These are phyloP conservation scores for Lasiodiplodia theobromae DNA, from an alignment of 2,329 filamentous ascomycete species.

Conservation along the genomic window DNA sequence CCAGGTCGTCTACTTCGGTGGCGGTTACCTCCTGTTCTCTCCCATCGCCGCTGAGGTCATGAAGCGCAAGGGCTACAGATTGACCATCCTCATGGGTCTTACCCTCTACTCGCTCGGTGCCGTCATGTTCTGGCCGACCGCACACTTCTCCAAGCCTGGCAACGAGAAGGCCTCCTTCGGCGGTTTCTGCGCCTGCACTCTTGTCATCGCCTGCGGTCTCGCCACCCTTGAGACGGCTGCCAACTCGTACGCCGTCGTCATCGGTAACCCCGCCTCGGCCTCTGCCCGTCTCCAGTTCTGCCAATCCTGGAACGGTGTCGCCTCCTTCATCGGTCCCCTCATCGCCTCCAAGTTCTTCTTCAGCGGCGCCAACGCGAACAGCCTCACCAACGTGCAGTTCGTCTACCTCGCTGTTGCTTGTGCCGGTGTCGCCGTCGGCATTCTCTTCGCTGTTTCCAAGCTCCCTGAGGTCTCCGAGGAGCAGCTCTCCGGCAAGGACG, in stretches of 20 bases:
- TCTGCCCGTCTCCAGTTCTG: conserved; percentile 50
- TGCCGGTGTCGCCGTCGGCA: conserved; percentile 43
- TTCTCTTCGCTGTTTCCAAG: conserved; percentile 48
- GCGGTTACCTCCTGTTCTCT: conserved; percentile 52
- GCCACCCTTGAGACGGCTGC: conserved; percentile 49
- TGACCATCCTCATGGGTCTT: conserved; percentile 53
- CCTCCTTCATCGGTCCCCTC: conserved; percentile 49
- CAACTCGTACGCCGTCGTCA: conserved; percentile 50
- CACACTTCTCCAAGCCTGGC: conserved; percentile 41
- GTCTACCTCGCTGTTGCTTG: conserved; percentile 51
- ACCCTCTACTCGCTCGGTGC: conserved; percentile 47
- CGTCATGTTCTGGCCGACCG: conserved; percentile 48
- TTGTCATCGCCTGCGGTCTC: conserved; percentile 50
- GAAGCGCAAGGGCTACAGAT: conserved; percentile 54
- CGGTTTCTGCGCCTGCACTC: conserved; percentile 48
- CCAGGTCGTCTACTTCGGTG: conserved; percentile 53
- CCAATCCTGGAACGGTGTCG: conserved; percentile 48
- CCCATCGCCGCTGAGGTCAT: conserved; percentile 53
- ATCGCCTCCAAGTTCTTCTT: conserved; percentile 34
- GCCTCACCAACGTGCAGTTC: conserved; percentile 37
- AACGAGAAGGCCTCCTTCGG: conserved; percentile 45
- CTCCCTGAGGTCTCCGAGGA: conserved; percentile 45
- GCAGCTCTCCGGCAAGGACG: conserved; percentile 39
- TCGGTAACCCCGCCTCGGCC: conserved; percentile 45
- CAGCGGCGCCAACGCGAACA: conserved; percentile 23